Base-by-base conservation (phyloP, 257 asterid species). In the Salvia miltiorrhiza region DNA sequence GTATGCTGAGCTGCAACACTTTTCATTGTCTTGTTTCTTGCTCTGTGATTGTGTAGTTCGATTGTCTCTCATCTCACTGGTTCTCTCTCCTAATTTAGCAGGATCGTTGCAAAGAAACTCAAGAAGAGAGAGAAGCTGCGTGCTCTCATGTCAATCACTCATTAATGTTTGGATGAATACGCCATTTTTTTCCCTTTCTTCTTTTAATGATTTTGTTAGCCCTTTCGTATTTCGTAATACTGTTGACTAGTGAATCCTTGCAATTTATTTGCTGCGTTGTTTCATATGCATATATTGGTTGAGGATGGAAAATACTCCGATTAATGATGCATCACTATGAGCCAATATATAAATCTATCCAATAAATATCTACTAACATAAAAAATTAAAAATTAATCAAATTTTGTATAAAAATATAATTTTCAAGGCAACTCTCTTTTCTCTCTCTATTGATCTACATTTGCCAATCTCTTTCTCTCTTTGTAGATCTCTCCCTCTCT, bases 1-100 rank as follows among this genome's bases (percentile, higher is more conserved):
- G 75, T 56, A 74, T 48, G 65, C 37, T 41, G 47, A 23, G 55
- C 21, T n/a, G n/a, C n/a, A n/a, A n/a, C n/a, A n/a, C n/a, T n/a
- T n/a, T n/a, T n/a, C n/a, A n/a, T n/a, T n/a, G n/a, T n/a, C n/a
- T n/a, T n/a, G n/a, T n/a, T n/a, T n/a, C n/a, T n/a, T n/a, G n/a
- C n/a, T n/a, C n/a, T n/a, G n/a, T n/a, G n/a, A n/a, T n/a, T n/a
- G n/a, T n/a, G n/a, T n/a, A n/a, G n/a, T n/a, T n/a, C n/a, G n/a
- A n/a, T n/a, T n/a, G n/a, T 49, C 53, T 30, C 9, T 24, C 50
- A 28, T 48, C 58, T 63, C 7, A 14, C 4, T 32, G 37, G 60
- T 61, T 63, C 23, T 30, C 41, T 35, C 13, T 9, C 57, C 32
- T n/a, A n/a, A n/a, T n/a, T n/a, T n/a, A n/a, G n/a, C n/a, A n/a